Base-by-base conservation (phyloP, 1,139 yeast species). In the Nematodospora anomalae region DNA sequence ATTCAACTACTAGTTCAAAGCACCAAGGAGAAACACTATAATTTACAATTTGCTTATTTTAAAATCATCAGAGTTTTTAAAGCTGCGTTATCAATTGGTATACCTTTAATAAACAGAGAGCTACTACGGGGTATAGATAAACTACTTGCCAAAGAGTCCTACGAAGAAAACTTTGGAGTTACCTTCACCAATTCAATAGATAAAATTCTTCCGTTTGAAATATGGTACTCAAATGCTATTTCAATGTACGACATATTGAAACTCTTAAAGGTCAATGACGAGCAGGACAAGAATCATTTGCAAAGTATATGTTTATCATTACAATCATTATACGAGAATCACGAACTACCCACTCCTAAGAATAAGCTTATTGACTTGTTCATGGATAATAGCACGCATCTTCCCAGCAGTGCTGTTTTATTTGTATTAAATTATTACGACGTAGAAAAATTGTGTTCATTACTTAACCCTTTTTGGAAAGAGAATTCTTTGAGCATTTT, bases 381-480 rank as follows among this genome's bases (percentile, higher is more conserved):
- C 40, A 51, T 76, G 29, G 51, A 52, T 9, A 56, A 74, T 47
- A 53, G 71, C 26, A 59, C 56, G 7, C 54, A 55, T 34, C 44
- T 78, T 23, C 59, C 73, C 3, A 62, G 61, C 1, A 56, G 57
- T 3, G 62, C 63, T 9, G 64, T 71, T 5, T 46, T 58, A 10
- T 67, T 68, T 40, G 68, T 80, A 1, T 56, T 80, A 26, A 55
- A 62, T 6, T 72, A 64, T 49, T 81, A 76, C 51, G 58, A 61
- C 1, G 66, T 69, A n/a, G 76, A 72, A 37, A 70, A 71, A 35
- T 49, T 71, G 16, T 81, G 89, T 49, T 66, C 80, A 1, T 72
- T 79, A 6, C 52, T 79, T n/a, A 60, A 71, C 30, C 67, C 74
- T 0, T 57, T 67, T 13, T 82, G 89, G 86, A 58, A 60, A 31